Evolutionary conservation across 2,329 filamentous ascomycete species (phyloP), one percentile per base, ranked within the genome.

Genomic region (Xylaria sp.): DNA sequence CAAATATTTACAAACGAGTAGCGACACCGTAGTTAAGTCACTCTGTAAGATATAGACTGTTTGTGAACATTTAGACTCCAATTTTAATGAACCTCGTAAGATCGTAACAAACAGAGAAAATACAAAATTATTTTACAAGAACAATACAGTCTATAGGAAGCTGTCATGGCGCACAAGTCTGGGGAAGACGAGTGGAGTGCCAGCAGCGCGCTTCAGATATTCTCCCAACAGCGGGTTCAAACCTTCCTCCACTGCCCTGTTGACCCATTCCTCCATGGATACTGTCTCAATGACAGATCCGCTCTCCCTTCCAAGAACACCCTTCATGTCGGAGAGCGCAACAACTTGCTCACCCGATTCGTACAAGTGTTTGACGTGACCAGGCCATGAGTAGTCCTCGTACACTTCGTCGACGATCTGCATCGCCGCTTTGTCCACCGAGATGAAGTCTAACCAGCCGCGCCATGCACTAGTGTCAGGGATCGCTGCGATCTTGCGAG

Each of bases 331-430:
- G 3, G 62, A 62, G 23, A 71, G 23, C 1, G 64, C 18, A 46
- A 71, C 41, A 3, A 51, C 61, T 13, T 67, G 39, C 15, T 70
- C 64, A 2, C 68, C 68, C 3, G 68, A 67, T 25, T 70, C 64
- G 57, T 67, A 70, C 20, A 67, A 28, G n/a, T 65, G 67, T 15
- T 70, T 67, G 20, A 70, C 64, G 23, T 70, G 23, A 33, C 68
- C 68, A 3, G 64, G 60, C 68, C 64, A 67, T 18, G 64, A 65
- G 41, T 70, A 67, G 64, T 67, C 68, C 52, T 70, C 68, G 52
- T 67, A 70, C 12, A 68, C 62, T 33, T 68, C 66, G 25, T 68
- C 66, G 18, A 43, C 62, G n/a, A 68, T 52, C 51, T 68, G 66
- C 62, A 66, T 69, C n/a, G 63, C 67, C 6, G 28, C 63, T 4